phyloP scores from a whole-genome alignment of 2,329 filamentous ascomycete genomes.

The Helotiales sp. region DNA sequence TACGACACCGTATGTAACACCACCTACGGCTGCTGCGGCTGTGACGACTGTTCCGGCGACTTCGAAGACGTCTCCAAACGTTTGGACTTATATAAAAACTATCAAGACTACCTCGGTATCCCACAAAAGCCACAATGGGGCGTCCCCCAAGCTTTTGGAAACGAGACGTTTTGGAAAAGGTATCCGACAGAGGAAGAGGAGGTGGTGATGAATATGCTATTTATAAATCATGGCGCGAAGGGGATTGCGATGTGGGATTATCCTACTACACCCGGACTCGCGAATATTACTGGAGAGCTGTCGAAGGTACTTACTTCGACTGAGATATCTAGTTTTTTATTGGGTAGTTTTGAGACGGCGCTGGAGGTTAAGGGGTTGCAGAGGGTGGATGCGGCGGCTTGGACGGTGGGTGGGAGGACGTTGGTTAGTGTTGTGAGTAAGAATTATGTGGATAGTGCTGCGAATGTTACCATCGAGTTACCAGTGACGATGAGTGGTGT shows the following conservation, averaged over 20 bases:
- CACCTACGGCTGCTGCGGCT: constrained; percentile 51
- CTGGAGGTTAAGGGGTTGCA: neutral
- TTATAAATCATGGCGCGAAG: constrained; percentile 49
- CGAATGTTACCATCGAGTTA: constrained; percentile 9
- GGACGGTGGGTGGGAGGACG: constrained; percentile 36
- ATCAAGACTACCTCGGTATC: constrained; percentile 39
- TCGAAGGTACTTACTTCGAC: constrained; percentile 38
- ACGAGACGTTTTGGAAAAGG: constrained; percentile 46
- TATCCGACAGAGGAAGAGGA: constrained; percentile 46
- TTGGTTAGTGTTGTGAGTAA: constrained; percentile 40
- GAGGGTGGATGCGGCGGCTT: constrained; percentile 40
- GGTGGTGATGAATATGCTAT: constrained; percentile 46
- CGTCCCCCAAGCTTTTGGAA: constrained; percentile 50
- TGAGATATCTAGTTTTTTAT: constrained; percentile 36
- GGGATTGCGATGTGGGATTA: constrained; percentile 46
- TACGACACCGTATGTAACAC: constrained; percentile 48
- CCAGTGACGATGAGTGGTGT: neutral
- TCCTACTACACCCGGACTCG: constrained; percentile 35
- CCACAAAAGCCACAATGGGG: constrained; percentile 46
- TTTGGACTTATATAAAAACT: constrained; percentile 40
- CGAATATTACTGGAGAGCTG: constrained; percentile 35
- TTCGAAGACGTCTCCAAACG: constrained; percentile 37
- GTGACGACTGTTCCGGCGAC: constrained; percentile 44
- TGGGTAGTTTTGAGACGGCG: constrained; percentile 22
- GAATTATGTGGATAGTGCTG: constrained; percentile 11